phyloP scores from a whole-genome alignment of 1,139 yeast species.

The Blastobotrys apis region DNA sequence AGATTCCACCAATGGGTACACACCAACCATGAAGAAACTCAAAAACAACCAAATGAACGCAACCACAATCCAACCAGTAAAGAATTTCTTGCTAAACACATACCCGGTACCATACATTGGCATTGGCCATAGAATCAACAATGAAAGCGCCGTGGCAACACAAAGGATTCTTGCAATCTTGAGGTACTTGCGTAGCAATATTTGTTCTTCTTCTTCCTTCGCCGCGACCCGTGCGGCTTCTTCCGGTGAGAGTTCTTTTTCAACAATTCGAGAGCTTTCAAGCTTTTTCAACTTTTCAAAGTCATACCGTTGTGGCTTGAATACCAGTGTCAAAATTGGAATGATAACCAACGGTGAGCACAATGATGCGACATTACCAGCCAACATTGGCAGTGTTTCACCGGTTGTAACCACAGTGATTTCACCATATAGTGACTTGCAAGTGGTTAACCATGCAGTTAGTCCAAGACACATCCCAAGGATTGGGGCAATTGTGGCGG shows the following conservation, averaged over 20 bases:
- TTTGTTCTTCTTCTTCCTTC: conserved; percentile 17
- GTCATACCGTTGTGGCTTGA: conserved; percentile 55
- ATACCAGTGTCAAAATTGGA: conserved; percentile 56
- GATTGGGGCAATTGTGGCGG: conserved; percentile 45
- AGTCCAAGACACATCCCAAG: conserved; percentile 44
- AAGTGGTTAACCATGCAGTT: conserved; percentile 45
- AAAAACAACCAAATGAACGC: conserved; percentile 41
- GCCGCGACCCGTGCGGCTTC: conserved; percentile 2
- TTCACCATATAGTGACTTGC: conserved; percentile 30
- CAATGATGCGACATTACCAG: conserved; percentile 80
- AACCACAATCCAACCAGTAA: conserved; percentile 42
- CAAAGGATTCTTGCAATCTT: conserved; percentile 35
- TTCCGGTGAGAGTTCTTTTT: conserved; percentile 4
- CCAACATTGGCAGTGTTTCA: conserved; percentile 75
- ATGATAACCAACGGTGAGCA: conserved; percentile 65
- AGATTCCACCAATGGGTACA: conserved; percentile 42
- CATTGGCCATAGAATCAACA: conserved; percentile 43
- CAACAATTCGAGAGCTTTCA: conserved; percentile 20
- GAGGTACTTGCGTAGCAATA: conserved; percentile 22
- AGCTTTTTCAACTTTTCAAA: conserved; percentile 52
- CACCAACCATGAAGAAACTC: conserved; percentile 40
- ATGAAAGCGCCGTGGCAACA: conserved; percentile 34
- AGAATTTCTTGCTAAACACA: conserved; percentile 41
- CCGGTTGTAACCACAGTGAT: conserved; percentile 63
- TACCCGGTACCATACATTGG: conserved; percentile 44